Evolutionary conservation across 164 flowering plant genomes (phyloP).

Genomic region (Tinospora cordifolia): DNA sequence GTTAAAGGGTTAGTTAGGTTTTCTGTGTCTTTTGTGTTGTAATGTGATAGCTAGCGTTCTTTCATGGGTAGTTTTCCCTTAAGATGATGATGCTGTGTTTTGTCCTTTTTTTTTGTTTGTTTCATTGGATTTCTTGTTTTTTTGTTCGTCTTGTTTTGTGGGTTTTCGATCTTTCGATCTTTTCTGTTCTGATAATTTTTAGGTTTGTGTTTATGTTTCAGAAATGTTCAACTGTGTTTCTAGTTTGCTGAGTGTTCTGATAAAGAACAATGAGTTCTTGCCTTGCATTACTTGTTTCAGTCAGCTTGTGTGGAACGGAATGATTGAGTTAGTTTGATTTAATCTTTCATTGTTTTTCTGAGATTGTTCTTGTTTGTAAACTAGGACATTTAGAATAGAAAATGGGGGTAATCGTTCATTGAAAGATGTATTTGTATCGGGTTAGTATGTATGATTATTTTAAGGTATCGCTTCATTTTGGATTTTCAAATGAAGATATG

Average conservation of each 20-base stretch:
- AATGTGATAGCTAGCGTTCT: too few species aligned
- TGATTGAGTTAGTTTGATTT: background rate
- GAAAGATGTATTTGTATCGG: too few species aligned
- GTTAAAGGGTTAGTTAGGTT: background rate
- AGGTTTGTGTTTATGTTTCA: background rate
- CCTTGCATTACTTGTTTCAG: background rate
- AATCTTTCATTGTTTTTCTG: background rate
- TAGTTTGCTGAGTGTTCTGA: background rate
- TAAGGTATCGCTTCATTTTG: background rate
- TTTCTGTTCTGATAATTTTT: background rate
- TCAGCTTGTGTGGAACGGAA: background rate
- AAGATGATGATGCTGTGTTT: background rate
- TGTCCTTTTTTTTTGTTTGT: background rate
- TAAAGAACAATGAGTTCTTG: background rate
- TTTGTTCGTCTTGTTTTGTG: background rate
- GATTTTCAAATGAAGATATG: background rate
- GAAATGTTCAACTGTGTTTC: background rate
- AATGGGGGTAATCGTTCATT: background rate
- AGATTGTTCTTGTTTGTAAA: background rate
- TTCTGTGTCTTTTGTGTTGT: background rate
- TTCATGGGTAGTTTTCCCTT: background rate
- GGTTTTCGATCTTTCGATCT: background rate
- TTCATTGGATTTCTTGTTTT: background rate
- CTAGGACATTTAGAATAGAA: background rate
- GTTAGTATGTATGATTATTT: background rate